Percentiles rank a stretch among this genome's conserved stretches.
These are phyloP conservation scores for Rhizophagus clarus DNA, from an alignment of 192 early-diverging fungal genomes.

Conservation along the genomic window DNA sequence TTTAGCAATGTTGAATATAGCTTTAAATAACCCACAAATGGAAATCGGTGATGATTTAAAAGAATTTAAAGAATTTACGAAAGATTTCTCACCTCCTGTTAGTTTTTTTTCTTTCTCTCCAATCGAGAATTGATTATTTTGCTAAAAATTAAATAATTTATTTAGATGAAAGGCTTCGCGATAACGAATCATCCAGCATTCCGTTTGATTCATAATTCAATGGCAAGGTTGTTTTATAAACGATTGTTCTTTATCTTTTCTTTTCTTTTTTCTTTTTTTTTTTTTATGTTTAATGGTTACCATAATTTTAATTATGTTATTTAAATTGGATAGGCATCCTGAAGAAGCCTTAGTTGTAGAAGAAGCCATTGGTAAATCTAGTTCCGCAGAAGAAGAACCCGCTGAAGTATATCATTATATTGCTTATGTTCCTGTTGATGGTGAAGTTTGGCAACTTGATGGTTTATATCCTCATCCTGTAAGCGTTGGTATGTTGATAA, in stretches of 20 bases:
- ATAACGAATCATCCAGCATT: slow-evolving; percentile 61
- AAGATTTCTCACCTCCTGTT: slow-evolving; percentile 58
- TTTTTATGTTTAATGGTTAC: not conserved
- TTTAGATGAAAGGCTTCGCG: slow-evolving; percentile 55
- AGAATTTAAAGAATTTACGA: slow-evolving; percentile 63
- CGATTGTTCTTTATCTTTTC: not conserved
- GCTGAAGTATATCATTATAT: slow-evolving; percentile 14
- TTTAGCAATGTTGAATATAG: slow-evolving; percentile 65
- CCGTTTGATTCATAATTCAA: slow-evolving; percentile 60
- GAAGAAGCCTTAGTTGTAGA: slow-evolving; percentile 10
- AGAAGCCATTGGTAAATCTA: not conserved
- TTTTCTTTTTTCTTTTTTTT: not conserved
- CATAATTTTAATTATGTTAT: not conserved
- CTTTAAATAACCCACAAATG: slow-evolving; percentile 58
- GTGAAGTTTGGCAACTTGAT: slow-evolving; percentile 22
- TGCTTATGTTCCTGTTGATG: slow-evolving; percentile 22
- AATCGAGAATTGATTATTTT: not conserved
- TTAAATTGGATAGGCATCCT: not conserved
- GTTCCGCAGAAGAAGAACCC: not conserved
- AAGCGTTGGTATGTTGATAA: slow-evolving; percentile 36
- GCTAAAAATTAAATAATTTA: not conserved
- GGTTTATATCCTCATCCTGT: slow-evolving; percentile 43
- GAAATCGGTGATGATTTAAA: slow-evolving; percentile 58
- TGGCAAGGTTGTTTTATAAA: slow-evolving; percentile 43
- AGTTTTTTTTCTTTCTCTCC: not conserved